Conservation (phyloP, 2,329 filamentous ascomycete genomes). For the Hypoxylon sp. region DNA sequence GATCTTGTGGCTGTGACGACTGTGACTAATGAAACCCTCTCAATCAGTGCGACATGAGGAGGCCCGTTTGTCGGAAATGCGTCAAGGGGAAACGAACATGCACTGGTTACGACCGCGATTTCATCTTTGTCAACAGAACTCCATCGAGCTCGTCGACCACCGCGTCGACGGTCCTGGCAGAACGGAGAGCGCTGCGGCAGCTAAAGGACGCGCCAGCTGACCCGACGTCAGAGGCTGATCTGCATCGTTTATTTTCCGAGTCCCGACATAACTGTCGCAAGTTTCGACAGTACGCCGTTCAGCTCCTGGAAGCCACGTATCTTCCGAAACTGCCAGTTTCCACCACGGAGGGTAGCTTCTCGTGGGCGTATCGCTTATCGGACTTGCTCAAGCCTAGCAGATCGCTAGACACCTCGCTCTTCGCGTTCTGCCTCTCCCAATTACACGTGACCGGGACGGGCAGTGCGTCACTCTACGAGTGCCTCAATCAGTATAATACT, state of each 20-base stretch:
- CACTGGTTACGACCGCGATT: constrained; percentile 34
- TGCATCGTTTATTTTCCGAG: constrained; percentile 25
- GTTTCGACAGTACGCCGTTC: constrained; percentile 36
- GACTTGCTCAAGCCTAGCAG: constrained; percentile 32
- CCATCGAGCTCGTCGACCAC: constrained; percentile 28
- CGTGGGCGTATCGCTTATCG: constrained; percentile 35
- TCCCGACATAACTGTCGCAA: constrained; percentile 8
- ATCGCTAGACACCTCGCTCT: constrained; percentile 39
- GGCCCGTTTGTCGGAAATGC: constrained; percentile 39
- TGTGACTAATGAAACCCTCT: constrained; percentile 10
- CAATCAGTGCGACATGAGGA: constrained; percentile 35
- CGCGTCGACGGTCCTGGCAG: constrained; percentile 33
- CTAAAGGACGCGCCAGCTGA: constrained; percentile 10
- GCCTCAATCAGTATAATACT: constrained; percentile 39
- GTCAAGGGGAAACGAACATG: constrained; percentile 34
- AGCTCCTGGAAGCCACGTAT: constrained; percentile 36
- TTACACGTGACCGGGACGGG: constrained; percentile 31
- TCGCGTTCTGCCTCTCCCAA: constrained; percentile 39
- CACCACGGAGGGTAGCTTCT: constrained; percentile 30
- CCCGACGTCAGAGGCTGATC: constrained; percentile 16
- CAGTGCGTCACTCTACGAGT: constrained; percentile 35
- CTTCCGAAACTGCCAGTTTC: constrained; percentile 30
- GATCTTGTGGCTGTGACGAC: background rate
- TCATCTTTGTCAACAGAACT: constrained; percentile 40
- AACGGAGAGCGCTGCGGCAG: constrained; percentile 18